Conservation (phyloP, 306 rosid species). For the Vachellia pachyceras region DNA sequence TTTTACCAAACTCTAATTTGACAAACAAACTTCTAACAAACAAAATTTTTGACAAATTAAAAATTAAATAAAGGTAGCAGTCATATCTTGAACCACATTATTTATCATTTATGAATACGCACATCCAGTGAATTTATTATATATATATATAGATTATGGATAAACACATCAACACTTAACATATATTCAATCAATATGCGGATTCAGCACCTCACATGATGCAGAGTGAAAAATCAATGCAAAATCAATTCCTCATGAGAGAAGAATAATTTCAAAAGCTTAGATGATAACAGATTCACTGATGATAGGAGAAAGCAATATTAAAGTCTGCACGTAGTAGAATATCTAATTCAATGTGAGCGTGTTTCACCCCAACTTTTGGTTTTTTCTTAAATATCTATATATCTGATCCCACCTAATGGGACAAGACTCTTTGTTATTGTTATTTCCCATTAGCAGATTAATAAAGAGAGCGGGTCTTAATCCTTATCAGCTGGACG, state of each 20-base stretch:
- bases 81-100: too few species aligned
- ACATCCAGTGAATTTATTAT: background rate
- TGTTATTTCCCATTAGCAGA: background rate
- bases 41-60: too few species aligned
- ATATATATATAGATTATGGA: too few species aligned
- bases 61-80: too few species aligned
- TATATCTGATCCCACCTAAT: too few species aligned
- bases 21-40: too few species aligned
- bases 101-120: too few species aligned
- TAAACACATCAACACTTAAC: background rate
- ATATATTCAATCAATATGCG: background rate
- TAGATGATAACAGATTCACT: background rate
- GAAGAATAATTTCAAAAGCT: background rate
- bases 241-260: too few species aligned
- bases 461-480: background rate
- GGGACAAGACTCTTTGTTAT: too few species aligned
- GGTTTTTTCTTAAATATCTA: too few species aligned
- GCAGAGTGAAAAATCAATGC: too few species aligned
- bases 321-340: background rate
- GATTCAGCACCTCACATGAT: background rate
- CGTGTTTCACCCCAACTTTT: background rate
- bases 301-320: background rate
- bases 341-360: conserved; percentile 37
- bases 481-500: conserved; percentile 42
- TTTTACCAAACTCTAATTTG: too few species aligned